Percentiles rank a stretch among this genome's conserved stretches.
Conservation (phyloP, 768 basidiomycete genomes). For the Macrolepiota dolichaula region DNA sequence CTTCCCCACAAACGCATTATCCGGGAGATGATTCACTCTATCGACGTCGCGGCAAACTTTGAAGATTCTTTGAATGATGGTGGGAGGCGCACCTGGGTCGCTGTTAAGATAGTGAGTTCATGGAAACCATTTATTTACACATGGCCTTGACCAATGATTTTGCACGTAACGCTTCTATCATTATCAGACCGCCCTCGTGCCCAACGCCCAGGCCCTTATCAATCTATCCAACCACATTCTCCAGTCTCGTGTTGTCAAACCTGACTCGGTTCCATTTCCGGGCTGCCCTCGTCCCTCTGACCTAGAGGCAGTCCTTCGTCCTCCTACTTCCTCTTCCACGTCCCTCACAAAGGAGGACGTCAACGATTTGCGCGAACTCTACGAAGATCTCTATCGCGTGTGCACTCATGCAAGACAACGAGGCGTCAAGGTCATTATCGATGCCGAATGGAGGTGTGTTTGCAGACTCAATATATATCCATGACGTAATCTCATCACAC, state of each 20-base stretch:
- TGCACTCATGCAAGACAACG: constrained; percentile 59
- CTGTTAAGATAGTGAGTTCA: constrained; percentile 58
- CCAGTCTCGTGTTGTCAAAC: constrained; percentile 30
- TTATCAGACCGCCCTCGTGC: constrained; percentile 59
- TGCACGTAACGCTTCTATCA: constrained; percentile 20
- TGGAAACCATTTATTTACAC: constrained; percentile 38
- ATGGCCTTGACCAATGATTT: not conserved
- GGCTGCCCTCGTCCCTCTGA: constrained; percentile 63
- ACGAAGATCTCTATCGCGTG: constrained; percentile 59
- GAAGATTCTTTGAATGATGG: constrained; percentile 47
- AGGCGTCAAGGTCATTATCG: constrained; percentile 71
- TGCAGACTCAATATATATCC: not conserved
- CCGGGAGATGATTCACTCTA: constrained; percentile 70
- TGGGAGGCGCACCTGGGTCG: constrained; percentile 74
- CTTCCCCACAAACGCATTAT: constrained; percentile 60
- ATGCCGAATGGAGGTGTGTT: constrained; percentile 76
- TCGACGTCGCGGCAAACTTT: constrained; percentile 80
- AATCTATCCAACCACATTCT: constrained; percentile 60
- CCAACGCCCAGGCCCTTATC: constrained; percentile 56
- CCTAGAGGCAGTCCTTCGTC: constrained; percentile 46
- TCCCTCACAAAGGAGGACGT: constrained; percentile 55
- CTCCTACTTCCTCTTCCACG: constrained; percentile 10
- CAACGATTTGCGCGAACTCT: constrained; percentile 53
- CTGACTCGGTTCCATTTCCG: constrained; percentile 56
- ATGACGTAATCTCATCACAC: constrained; percentile 6